Evolutionary conservation across 352 stramenopile genomes (phyloP), one percentile per base, ranked within the genome.

Genomic region (Pythium phragmitis): DNA sequence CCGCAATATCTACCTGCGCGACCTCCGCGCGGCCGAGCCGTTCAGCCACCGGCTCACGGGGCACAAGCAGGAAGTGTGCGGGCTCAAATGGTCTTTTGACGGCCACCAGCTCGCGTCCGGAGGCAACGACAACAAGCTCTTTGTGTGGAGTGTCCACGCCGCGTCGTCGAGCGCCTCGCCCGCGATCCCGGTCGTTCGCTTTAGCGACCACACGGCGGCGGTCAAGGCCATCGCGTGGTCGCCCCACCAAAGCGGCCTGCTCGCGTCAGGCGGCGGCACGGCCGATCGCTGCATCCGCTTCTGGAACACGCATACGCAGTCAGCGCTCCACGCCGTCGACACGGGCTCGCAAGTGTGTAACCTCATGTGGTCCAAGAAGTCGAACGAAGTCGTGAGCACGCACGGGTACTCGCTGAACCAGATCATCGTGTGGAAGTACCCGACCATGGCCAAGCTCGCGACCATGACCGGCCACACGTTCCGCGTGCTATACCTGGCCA

Each of bases 221-320:
- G 96, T 99, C 54, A 99, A 99, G 74, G 97, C 97, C 4, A 98
- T 99, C 68, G 94, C 96, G 14, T 99, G 96, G 96, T 98, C 87
- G 23, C 97, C 96, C 7, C 97, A 99, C 73, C 93, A 99, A 64
- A 85, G 97, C 67, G 96, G 96, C 8, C 87, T 99, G 13, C 74
- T 99, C 50, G 96, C 96, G 21, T 98, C 89, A 34, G 97, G 97
- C 9, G 97, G 96, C 28, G 97, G 97, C 50, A 99, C 97, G 23
- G 96, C 97, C 2, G 96, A 99, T 78, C 80, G 96, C 9, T 98
- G 94, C 70, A 99, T 99, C 67, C 89, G 96, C 36, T 99, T 99
- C 78, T 99, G 96, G 92, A 99, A 99, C 77, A 98, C 94, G 14
- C 79, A 98, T 17, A 98, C 87, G 36, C 82, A 96, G 53, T 82